These are phyloP conservation scores for Alternaria ventricosa DNA, from an alignment of 2,329 filamentous ascomycete genomes.

Conservation along the genomic window DNA sequence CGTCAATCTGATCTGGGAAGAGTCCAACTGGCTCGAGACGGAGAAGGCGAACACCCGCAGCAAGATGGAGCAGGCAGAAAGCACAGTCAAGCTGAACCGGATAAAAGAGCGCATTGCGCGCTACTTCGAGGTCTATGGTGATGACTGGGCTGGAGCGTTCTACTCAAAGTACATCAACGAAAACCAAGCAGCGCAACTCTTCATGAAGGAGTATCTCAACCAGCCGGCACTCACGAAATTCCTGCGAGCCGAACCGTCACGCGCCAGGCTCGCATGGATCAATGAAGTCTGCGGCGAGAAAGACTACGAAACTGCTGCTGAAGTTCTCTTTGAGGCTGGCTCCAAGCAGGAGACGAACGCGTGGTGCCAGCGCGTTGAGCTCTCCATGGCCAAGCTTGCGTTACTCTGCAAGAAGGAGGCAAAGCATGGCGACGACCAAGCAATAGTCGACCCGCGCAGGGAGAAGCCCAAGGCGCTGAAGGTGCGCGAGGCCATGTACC, in stretches of 20 bases:
- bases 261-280: conserved; percentile 89
- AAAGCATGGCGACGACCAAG: conserved; percentile 38
- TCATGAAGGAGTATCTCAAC: conserved; percentile 73
- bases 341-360: conserved; percentile 75
- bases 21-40: conserved; percentile 50
- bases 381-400: conserved; percentile 85
- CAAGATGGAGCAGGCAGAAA: conserved; percentile 46
- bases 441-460: conserved; percentile 41
- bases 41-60: conserved; percentile 36
- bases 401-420: conserved; percentile 61
- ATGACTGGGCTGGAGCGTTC: conserved; percentile 74
- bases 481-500: conserved; percentile 39
- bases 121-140: conserved; percentile 69
- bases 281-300: conserved; percentile 83
- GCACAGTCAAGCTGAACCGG: conserved; percentile 51
- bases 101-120: conserved; percentile 51
- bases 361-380: conserved; percentile 92
- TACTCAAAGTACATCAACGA: conserved; percentile 78
- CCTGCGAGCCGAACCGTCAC: conserved; percentile 72
- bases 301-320: conserved; percentile 75
- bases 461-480: conserved; percentile 49
- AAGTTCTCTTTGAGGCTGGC: conserved; percentile 73
- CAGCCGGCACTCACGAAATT: conserved; percentile 78
- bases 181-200: conserved; percentile 53
- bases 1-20: conserved; percentile 59